Percentiles rank a stretch among this genome's conserved stretches.
phyloP scores from a whole-genome alignment of 2,329 filamentous ascomycete species.

The Grosmannia serpens region DNA sequence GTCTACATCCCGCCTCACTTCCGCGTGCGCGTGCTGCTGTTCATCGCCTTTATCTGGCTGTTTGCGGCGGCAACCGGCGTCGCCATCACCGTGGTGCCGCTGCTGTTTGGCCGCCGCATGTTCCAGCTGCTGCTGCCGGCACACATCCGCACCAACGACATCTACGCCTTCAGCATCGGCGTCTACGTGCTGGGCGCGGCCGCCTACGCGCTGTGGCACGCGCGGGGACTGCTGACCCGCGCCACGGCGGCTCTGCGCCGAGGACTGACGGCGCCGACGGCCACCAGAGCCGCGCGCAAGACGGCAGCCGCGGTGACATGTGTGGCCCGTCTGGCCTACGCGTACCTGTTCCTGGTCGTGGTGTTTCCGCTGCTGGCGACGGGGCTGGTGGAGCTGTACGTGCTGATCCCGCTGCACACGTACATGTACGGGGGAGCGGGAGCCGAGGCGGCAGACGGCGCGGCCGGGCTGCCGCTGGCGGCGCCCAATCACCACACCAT shows the following conservation, averaged over 20 bases:
- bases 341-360: slow-evolving; percentile 63
- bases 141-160: slow-evolving; percentile 73
- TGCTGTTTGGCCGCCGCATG: slow-evolving; percentile 72
- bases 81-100: slow-evolving; percentile 71
- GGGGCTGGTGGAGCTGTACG: slow-evolving; percentile 73
- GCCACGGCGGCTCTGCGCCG: slow-evolving; percentile 20
- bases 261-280: slow-evolving; percentile 15
- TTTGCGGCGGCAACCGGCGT: slow-evolving; percentile 86
- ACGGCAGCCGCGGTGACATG: slow-evolving; percentile 19
- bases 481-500: slow-evolving; percentile 61
- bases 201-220: slow-evolving; percentile 49
- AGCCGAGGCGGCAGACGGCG: slow-evolving; percentile 14
- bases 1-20: slow-evolving; percentile 83
- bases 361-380: slow-evolving; percentile 73
- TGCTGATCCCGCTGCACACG: slow-evolving; percentile 77
- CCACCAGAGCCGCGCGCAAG: slow-evolving; percentile 17
- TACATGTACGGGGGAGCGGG: slow-evolving; percentile 43
- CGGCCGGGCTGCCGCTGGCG: too few relatives aligned
- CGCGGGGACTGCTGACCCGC: slow-evolving; percentile 25
- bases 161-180: slow-evolving; percentile 90
- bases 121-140: slow-evolving; percentile 62
- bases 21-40: slow-evolving; percentile 64
- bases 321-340: slow-evolving; percentile 50
- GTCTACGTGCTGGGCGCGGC: slow-evolving; percentile 66
- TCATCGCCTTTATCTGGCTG: slow-evolving; percentile 83